Evolutionary conservation across 2,329 filamentous ascomycete genomes (phyloP), one percentile per base, ranked within the genome.

Genomic region (Hypoxylon sp.): DNA sequence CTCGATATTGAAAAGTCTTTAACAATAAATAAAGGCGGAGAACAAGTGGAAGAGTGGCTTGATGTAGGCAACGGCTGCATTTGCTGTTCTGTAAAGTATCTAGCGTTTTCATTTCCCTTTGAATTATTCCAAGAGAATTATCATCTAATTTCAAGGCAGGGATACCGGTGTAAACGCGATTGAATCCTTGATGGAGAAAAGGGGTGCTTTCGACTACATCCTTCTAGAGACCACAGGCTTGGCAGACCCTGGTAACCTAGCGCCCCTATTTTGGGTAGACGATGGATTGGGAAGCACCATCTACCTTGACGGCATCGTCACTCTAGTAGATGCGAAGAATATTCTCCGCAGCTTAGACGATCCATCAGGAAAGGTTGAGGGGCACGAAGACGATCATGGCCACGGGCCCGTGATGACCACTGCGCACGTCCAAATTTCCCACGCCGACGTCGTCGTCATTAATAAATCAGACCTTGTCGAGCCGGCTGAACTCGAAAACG

Each of bases 21-120:
- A 56, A 97, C 93, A 0, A 86, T 99, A 62, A 96, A 88, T 69
- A 86, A 92, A 68, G 88, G 87, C 51, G 89, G 86, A 27, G 84
- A 93, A 66, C 82, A 91, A 66, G 89, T 93, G 5, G 88, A 94
- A 67, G 91, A 96, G 76, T 99, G 95, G 90, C 84, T 99, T 19
- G 92, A 97, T 56, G 85, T 99, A 43, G 91, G 90, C 42, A 99
- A 99, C 63, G 94, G 94, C 57, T 99, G 94, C 70, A 91, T 99
- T 61, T 99, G 94, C 75, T 99, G 94, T 74, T 96, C 91, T 2
- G 92, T 97, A 64, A 99, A 97, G 86, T 92, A 78, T 38, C 40
- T 27, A 26, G 37, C 12, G 32, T 25, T 45, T 23, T n/a, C n/a
- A n/a, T n/a, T n/a, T n/a, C n/a, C n/a, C n/a, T n/a, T n/a, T n/a